Evolutionary conservation across 164 flowering plant genomes (phyloP), one percentile per base, ranked within the genome.

Genomic region (Vitis cinerea): DNA sequence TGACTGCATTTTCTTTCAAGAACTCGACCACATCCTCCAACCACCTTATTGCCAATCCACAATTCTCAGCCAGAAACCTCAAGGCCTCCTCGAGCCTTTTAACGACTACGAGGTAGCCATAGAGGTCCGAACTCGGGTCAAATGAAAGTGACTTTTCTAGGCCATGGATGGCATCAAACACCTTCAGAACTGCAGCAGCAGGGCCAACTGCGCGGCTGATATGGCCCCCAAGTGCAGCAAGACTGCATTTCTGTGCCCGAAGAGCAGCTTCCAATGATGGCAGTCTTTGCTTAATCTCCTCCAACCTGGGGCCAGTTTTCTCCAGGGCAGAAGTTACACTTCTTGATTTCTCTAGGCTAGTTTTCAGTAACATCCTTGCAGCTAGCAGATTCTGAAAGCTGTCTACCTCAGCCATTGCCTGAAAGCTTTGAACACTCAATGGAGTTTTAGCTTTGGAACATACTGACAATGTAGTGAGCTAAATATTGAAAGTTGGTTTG

Each of bases 11-110:
- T 3, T 81, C 84, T 62, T 79, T 73, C 30, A 83, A 11, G 64
- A 70, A 70, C 19, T 78, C 65, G 3, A 79, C 72, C 9, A 77
- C 60, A 16, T 78, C 87, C 64, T 81, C 76, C 75, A 86, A 50
- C 93, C 93, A 88, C 53, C 71, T 79, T 50, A 80, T 68, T 2
- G 84, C 86, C 27, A 88, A 65, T 62, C 66, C 62, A 50, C 88
- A 85, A 48, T 81, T 84, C 6, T 71, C 70, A 1, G 81, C 54
- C 2, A 86, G 77, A 70, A 88, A 82, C 50, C 50, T 73, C 67
- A 88, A 57, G 1, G 83, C 86, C 73, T 85, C 83, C 56, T 83
- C 83, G 1, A 86, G 80, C 44, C 68, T 70, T 56, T 76, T 83
- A 30, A 83, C 48, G 14, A 68, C 64, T 2, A 74, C 61, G 17